phyloP scores from a whole-genome alignment of 1,139 yeast species.

The Geotrichum restrictum region DNA sequence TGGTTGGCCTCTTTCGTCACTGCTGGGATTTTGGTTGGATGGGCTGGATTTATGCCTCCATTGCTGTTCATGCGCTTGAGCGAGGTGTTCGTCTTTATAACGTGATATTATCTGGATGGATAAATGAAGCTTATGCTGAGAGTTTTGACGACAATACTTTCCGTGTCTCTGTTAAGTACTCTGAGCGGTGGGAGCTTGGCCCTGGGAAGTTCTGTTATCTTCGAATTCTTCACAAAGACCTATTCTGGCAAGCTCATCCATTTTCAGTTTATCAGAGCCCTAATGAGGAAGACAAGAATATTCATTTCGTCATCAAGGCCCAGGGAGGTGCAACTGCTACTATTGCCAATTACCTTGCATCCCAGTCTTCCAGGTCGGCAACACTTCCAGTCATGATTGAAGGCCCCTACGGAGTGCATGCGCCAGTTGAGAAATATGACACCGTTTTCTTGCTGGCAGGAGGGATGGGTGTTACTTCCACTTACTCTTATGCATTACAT shows the following conservation, averaged over 20 bases:
- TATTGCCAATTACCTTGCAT: conserved; percentile 28
- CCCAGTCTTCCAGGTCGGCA: conserved; percentile 20
- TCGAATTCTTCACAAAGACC: conserved; percentile 44
- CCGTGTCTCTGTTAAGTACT: conserved; percentile 31
- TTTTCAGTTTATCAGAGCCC: conserved; percentile 48
- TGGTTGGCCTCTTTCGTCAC: conserved; percentile 42
- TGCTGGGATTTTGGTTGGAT: conserved; percentile 49
- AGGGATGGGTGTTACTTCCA: conserved; percentile 66
- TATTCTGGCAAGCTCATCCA: conserved; percentile 63
- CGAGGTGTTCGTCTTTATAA: conserved; percentile 38
- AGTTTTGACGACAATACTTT: conserved; percentile 30
- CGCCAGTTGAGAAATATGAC: conserved; percentile 51
- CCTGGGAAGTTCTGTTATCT: conserved; percentile 63
- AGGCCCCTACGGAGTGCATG: conserved; percentile 54
- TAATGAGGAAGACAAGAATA: conserved; percentile 23
- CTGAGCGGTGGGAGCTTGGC: conserved; percentile 41
- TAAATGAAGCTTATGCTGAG: conserved; percentile 40
- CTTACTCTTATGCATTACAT: conserved; percentile 29
- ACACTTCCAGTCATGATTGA: conserved; percentile 45
- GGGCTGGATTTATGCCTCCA: conserved; percentile 43
- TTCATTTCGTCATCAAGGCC: conserved; percentile 36
- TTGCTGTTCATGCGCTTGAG: conserved; percentile 42
- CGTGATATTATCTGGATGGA: conserved; percentile 41
- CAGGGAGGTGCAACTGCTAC: conserved; percentile 32
- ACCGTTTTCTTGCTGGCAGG: conserved; percentile 53